Base-by-base conservation (phyloP, 73 alveolate genomes). In the Uronychia setigera region DNA sequence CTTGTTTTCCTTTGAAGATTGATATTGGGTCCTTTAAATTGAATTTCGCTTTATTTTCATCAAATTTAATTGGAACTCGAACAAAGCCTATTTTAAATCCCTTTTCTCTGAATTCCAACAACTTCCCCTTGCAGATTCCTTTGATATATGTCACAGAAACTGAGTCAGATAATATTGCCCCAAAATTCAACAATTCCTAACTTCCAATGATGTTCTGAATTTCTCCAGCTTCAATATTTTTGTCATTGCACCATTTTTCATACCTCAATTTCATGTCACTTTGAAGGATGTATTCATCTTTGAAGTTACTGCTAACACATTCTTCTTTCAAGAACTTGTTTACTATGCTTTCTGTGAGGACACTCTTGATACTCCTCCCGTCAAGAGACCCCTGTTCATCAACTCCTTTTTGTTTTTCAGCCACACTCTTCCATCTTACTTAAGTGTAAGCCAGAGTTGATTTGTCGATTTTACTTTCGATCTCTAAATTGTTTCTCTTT, bases 381-480 rank as follows among this genome's bases (percentile, higher is more conserved):
- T 46, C 67, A 46, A 5, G 5, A 5, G 67, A 11, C 67, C 19
- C 19, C n/a, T 5, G 58, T 33, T 34, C 28, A 33, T 11, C 33
- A 26, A 26, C 33, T 1, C 81, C 81, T 13, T 28, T 76, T 58
- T 34, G 33, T 29, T 81, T 81, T 29, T 81, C 88, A 25, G 34
- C 30, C 46, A 14, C 77, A 0, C 80, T 59, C 28, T 82, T 82
- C 89, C 89, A 82, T 33, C 89, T 82, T 11, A 82, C 27, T 19
- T 82, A 19, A 0, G n/a, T 27, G 57, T 82, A 82, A 19, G 89
- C 89, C 31, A 31, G 32, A 31, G 89, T 82, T 11, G 59, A 26
- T 0, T 78, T 60, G 83, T 82, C 89, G 0, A 75, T 60, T 29
- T 35, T 60, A 1, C 13, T 1, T 0, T 74, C 83, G 31, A 32